Conservation (phyloP, 176 grass and related monocot genomes). For the Aechmea fasciata region DNA sequence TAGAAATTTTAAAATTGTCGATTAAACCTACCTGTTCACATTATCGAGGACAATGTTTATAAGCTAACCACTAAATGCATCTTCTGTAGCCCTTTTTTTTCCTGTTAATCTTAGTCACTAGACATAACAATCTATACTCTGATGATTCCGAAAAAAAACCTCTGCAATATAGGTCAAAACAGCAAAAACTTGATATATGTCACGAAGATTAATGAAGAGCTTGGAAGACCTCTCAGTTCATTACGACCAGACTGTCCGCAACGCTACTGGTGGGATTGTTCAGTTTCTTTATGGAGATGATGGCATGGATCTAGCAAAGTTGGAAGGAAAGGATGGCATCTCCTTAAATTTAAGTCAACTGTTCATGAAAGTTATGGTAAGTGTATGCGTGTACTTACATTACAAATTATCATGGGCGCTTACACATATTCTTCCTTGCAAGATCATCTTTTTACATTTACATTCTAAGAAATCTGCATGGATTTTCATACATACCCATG, state of each 20-base stretch:
- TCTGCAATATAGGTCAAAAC: constrained; percentile 74
- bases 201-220: constrained; percentile 89
- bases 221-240: constrained; percentile 93
- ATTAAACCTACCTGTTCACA: too few species aligned
- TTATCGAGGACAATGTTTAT: too few species aligned
- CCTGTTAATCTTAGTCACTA: background rate
- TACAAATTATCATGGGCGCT: background rate
- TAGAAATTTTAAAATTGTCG: background rate
- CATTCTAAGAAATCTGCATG: too few species aligned
- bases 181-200: constrained; percentile 99
- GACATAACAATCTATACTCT: background rate
- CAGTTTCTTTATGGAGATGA: constrained; percentile 97
- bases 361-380: constrained; percentile 96
- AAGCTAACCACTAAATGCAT: too few species aligned
- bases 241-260: constrained; percentile 90
- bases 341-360: constrained; percentile 95
- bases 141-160: background rate
- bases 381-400: constrained; percentile 18
- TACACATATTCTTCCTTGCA: too few species aligned
- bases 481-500: too few species aligned
- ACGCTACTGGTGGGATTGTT: constrained; percentile 82
- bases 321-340: constrained; percentile 79
- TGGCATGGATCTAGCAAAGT: constrained; percentile 98
- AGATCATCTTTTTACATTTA: too few species aligned
- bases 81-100: too few species aligned